Conservation (phyloP, 306 rosid species). For the Malus sieversii region DNA sequence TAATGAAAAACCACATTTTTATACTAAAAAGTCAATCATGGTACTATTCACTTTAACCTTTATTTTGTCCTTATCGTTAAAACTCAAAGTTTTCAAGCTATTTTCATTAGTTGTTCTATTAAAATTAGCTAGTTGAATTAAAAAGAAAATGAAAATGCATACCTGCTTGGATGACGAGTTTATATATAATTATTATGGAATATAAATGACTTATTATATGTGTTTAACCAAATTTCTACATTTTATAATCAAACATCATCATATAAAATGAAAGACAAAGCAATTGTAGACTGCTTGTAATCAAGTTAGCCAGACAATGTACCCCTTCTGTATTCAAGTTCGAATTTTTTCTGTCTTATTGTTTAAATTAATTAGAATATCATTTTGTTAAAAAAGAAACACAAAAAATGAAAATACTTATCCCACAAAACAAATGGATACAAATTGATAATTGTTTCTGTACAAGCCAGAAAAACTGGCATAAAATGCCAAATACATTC, state of each 20-base stretch:
- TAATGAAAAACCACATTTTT: too few relatives aligned
- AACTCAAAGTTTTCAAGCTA: too few relatives aligned
- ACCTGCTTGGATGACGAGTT: not conserved
- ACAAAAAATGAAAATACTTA: not conserved
- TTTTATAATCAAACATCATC: too few relatives aligned
- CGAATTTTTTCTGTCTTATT: too few relatives aligned
- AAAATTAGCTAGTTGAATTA: not conserved
- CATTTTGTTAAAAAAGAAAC: not conserved
- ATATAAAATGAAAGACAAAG: not conserved
- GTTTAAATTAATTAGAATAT: too few relatives aligned
- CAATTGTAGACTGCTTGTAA: too few relatives aligned
- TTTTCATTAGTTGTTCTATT: too few relatives aligned
- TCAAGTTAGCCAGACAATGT: not conserved
- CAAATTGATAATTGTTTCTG: not conserved
- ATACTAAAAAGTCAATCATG: too few relatives aligned
- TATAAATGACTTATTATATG: not conserved
- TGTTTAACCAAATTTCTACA: too few relatives aligned
- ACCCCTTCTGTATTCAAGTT: not conserved
- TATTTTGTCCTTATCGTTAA: too few relatives aligned
- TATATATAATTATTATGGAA: too few relatives aligned
- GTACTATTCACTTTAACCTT: too few relatives aligned
- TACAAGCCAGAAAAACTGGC: not conserved
- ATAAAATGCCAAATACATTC: constrained; percentile 17
- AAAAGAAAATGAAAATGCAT: not conserved
- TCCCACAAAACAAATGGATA: not conserved